Base-by-base conservation (phyloP, 1,139 yeast species). In the Chernovozyma aurita region DNA sequence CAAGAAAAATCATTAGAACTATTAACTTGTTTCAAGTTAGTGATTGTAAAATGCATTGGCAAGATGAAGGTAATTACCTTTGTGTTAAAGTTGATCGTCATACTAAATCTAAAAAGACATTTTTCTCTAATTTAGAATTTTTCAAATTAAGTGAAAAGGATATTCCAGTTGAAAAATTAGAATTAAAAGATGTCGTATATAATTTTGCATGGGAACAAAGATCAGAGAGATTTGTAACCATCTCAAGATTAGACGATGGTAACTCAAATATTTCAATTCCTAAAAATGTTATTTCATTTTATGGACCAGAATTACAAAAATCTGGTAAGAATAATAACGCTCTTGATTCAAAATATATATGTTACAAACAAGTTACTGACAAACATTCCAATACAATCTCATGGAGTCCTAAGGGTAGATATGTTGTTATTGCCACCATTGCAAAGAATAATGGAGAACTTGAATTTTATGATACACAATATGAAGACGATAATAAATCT, bases 51-150 rank as follows among this genome's bases (percentile, higher is more conserved):
- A 70, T 94, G 71, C 90, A 83, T 71, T 94, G 99, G 99, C 97
- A 92, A 64, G 82, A 80, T 47, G 81, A 85, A 50, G 90, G 88
- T 45, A 81, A 80, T 52, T 83, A 70, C 62, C 69, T 94, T 59
- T 86, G 96, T 70, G 95, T 90, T 56, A 88, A 86, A 70, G 97
- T 94, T 48, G 97, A 90, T 61, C 87, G 97, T 67, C 96, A 88
- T 64, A 87, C 97, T 40, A 92, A 92, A 65, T 84, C 96, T 35
- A 87, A 85, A 62, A 94, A 94, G 74, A 85, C 95, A 17, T 65
- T 84, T 38, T 90, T 86, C 73, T 82, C 97, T 43, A 88, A 88
- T 59, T 75, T 94, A 62, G 98, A 94, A 65, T 85, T 94, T 55
- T 88, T 92, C 76, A 84, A 86, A 57, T 65, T 87, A 42, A 72